Evolutionary conservation across 2,329 filamentous ascomycete genomes (phyloP), one percentile per base, ranked within the genome.

Genomic region (Neurospora crassa): DNA sequence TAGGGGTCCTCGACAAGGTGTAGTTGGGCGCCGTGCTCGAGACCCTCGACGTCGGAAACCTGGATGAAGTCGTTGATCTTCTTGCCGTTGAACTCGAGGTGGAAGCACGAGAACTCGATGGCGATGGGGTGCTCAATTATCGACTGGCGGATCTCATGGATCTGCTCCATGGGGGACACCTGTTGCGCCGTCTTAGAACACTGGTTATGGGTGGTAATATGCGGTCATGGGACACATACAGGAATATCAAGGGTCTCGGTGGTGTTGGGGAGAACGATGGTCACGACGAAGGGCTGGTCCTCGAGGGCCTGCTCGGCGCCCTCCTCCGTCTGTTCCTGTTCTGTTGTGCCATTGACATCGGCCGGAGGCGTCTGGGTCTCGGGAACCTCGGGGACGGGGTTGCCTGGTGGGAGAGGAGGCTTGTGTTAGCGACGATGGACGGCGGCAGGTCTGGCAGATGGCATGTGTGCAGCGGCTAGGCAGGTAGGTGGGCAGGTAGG

Each of bases 81-180:
- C 82, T 92, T 85, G 76, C 93, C 93, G 72, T 92, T 90, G 83
- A 94, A 90, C 83, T 98, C 94, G 77, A 99, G 90, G 83, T 99
- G 96, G 85, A 99, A 99, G 86, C 96, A 99, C 70, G 96, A 97
- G 84, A 97, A 97, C 82, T 97, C 94, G 83, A 97, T 96, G 69
- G 95, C 96, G 72, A 91, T 87, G 5, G 96, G 96, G 68, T 94
- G 87, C 82, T 99, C 96, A 83, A 97, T 94, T 80, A 99, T 92
- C 74, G 94, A 95, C 83, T 98, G 96, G 76, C 96, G 92, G 77
- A 99, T 90, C 85, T 99, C 96, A 82, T 98, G 96, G 73, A 98
- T 91, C 81, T 97, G 95, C 83, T 99, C 96, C 85, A 97, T 92
- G 75, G 91, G 91, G 59, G 93, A 95, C 71, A 97, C 92, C 92